Conservation (phyloP, 352 stramenopile genomes). For the Paralagenidium karlingii region DNA sequence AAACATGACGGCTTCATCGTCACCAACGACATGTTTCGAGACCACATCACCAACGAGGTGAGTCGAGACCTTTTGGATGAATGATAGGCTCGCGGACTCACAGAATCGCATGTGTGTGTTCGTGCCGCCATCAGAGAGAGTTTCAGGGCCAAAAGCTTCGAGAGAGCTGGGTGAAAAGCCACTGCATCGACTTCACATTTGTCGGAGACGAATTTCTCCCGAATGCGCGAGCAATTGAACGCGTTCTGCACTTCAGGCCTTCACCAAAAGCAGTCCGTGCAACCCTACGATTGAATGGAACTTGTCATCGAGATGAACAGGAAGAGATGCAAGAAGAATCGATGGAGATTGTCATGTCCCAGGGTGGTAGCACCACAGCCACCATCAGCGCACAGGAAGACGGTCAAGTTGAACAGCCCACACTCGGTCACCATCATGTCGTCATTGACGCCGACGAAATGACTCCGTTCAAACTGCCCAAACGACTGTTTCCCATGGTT, state of each 20-base stretch:
- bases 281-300: not conserved
- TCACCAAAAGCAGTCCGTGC: not conserved
- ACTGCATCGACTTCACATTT: constrained; percentile 85
- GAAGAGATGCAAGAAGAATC: not conserved
- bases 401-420: too few species aligned
- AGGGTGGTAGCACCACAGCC: too few species aligned
- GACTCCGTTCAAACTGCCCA: constrained; percentile 53
- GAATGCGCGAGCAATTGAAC: constrained; percentile 75
- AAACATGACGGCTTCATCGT: constrained; percentile 83
- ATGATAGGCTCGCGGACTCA: not conserved
- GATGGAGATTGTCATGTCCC: too few species aligned
- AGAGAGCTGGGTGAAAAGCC: constrained; percentile 38
- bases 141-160: constrained; percentile 56
- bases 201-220: constrained; percentile 83
- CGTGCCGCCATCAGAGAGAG: constrained; percentile 18
- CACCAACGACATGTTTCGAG: constrained; percentile 89
- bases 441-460: too few species aligned
- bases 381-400: too few species aligned
- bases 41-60: constrained; percentile 70
- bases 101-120: not conserved
- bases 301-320: not conserved
- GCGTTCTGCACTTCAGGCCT: constrained; percentile 24
- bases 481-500: constrained; percentile 46
- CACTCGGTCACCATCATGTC: too few species aligned
- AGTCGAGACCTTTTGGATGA: not conserved